These are phyloP conservation scores for Hemisphaericaspora lyxosophila DNA, from an alignment of 1,139 yeast species.

Conservation along the genomic window DNA sequence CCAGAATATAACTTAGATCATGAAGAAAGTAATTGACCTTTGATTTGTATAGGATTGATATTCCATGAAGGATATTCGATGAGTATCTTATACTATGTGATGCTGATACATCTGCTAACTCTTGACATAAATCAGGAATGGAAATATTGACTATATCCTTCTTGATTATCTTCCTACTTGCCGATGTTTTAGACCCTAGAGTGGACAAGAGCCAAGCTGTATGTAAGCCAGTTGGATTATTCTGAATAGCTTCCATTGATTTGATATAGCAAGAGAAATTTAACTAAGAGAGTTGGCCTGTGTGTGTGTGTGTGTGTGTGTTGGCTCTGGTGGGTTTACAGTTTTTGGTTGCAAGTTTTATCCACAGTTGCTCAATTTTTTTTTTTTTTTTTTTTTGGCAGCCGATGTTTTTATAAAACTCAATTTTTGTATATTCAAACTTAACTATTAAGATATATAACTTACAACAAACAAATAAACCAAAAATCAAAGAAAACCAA, in stretches of 20 bases:
- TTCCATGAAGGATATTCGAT: slow-evolving; percentile 57
- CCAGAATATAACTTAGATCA: slow-evolving; percentile 30
- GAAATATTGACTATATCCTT: slow-evolving; percentile 40
- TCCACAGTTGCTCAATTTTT: too few relatives aligned
- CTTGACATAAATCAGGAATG: slow-evolving; percentile 47
- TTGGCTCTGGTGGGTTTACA: too few relatives aligned
- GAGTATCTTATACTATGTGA: slow-evolving; percentile 38
- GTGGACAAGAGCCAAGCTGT: slow-evolving; percentile 40
- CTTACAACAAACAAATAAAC: neutral
- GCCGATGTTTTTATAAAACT: too few relatives aligned
- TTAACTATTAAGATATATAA: too few relatives aligned
- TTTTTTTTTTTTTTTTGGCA: too few relatives aligned
- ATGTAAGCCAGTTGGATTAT: slow-evolving; percentile 16
- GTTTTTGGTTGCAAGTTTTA: neutral
- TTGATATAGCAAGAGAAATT: neutral
- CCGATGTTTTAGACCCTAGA: slow-evolving; percentile 35
- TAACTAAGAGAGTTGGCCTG: neutral
- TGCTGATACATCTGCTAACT: slow-evolving; percentile 25
- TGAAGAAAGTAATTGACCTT: slow-evolving; percentile 47
- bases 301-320: neutral
- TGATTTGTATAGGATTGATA: slow-evolving; percentile 52
- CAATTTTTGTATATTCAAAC: too few relatives aligned
- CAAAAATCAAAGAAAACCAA: neutral
- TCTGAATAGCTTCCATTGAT: slow-evolving; percentile 5
- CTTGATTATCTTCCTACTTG: slow-evolving; percentile 25